Evolutionary conservation across 768 basidiomycete genomes (phyloP).

Genomic region (Leucosporidium creatinivorum): DNA sequence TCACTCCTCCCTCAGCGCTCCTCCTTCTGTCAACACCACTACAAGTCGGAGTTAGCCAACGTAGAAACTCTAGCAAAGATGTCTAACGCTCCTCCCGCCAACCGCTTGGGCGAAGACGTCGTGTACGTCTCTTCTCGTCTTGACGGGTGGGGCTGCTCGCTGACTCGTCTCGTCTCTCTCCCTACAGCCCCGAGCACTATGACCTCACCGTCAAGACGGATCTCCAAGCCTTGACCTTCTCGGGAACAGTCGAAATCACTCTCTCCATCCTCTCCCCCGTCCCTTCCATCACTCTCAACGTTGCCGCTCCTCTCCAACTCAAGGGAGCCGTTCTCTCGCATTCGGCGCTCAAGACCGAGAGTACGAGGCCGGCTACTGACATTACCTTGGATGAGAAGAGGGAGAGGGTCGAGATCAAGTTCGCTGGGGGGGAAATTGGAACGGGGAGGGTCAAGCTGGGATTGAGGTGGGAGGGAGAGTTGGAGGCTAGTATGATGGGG

Average conservation of each 20-base stretch:
- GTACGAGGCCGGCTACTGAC: conserved; percentile 45
- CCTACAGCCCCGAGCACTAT: conserved; percentile 60
- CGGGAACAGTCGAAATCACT: conserved; percentile 69
- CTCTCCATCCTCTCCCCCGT: conserved; percentile 60
- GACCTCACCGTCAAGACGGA: conserved; percentile 73
- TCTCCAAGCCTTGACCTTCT: conserved; percentile 64
- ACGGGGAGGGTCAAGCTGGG: conserved; percentile 57
- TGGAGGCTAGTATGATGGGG: conserved; percentile 49
- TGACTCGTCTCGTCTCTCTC: neutral
- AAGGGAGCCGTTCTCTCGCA: conserved; percentile 54
- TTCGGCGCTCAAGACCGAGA: conserved; percentile 49
- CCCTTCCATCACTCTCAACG: conserved; percentile 55
- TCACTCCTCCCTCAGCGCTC: too few relatives aligned
- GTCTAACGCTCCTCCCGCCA: too few relatives aligned
- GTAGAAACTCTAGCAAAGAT: too few relatives aligned
- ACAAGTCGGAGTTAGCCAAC: too few relatives aligned
- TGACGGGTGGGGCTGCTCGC: too few relatives aligned
- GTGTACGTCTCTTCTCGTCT: too few relatives aligned
- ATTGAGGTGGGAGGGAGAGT: conserved; percentile 61
- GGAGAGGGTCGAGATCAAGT: conserved; percentile 59
- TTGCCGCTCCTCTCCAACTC: conserved; percentile 53
- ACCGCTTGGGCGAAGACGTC: too few relatives aligned
- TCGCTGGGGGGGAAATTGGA: conserved; percentile 45
- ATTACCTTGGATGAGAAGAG: conserved; percentile 53
- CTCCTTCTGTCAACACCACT: too few relatives aligned